Conservation (phyloP, 1,284 basidiomycete genomes). For the Inonotus obliquus region DNA sequence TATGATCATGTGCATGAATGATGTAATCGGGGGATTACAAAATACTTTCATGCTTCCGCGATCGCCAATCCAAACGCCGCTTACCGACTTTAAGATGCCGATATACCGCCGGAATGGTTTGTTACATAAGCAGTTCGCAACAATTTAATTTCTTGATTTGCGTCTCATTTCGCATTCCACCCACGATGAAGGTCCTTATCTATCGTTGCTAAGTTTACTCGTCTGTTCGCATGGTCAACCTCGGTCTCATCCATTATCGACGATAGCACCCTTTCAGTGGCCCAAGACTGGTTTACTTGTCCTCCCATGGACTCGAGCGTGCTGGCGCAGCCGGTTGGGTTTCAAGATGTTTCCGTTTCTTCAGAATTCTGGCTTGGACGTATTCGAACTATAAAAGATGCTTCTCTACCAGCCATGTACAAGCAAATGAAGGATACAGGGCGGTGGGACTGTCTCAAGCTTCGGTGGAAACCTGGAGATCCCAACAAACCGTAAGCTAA, state of each 20-base stretch:
- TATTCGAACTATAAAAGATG: conserved; percentile 13
- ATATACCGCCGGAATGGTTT: too few species aligned
- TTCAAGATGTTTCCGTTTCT: conserved; percentile 17
- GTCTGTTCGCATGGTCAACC: neutral
- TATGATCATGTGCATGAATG: too few species aligned
- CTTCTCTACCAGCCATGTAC: conserved; percentile 22
- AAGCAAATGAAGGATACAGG: conserved; percentile 24
- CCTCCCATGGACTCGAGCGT: neutral
- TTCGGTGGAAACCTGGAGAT: conserved; percentile 23
- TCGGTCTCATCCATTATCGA: neutral
- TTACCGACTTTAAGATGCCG: too few species aligned
- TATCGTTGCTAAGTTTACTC: neutral
- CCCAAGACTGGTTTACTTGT: too few species aligned
- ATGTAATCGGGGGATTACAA: too few species aligned
- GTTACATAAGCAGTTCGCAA: neutral
- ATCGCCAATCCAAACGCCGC: too few species aligned
- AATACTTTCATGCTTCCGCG: too few species aligned
- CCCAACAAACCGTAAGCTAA: conserved; percentile 23
- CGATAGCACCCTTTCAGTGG: neutral
- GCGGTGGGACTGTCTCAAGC: conserved; percentile 24
- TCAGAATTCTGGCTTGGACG: conserved; percentile 21
- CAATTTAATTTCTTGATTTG: neutral
- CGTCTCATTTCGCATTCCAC: too few species aligned
- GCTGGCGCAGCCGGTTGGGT: neutral
- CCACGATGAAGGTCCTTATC: neutral